Evolutionary conservation across 345 rosid genomes (phyloP), one percentile per base, ranked within the genome.

Genomic region (Ceriops tagal): DNA sequence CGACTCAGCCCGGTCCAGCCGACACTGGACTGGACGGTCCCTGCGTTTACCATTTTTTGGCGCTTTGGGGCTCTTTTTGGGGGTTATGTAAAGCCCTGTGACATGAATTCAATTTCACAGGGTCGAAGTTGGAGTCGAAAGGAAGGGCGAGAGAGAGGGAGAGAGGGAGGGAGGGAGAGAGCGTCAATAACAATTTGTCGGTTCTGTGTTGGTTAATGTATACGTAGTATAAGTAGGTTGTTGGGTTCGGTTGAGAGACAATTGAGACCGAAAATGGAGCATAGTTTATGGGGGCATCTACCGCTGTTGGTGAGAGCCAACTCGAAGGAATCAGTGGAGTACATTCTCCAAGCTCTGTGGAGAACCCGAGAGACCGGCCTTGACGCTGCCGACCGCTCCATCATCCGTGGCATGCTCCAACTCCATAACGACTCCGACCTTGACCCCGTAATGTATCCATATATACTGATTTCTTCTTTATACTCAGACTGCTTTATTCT

Each of bases 301-400:
- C 90, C 86, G 6, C 64, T 88, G 26, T 72, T 88, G 20, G 79
- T 84, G 51, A 73, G 90, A 66, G 77, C 87, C 1, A 86, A 77
- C 75, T 86, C 89, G 3, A 83, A 84, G 66, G 90, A 88, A 52
- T 81, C 93, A 0, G 84, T 86, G 20, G 90, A 88, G 69, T 77
- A 66, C 69, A 59, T 86, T 59, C 90, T 88, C 60, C 87, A 86
- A 71, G 78, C 87, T 53, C 86, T 88, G 26, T 88, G 89, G 90
- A 77, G 79, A 61, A 84, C 88, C 62, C 87, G 90, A 31, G 69
- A 71, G 52, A 81, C 83, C 62, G 88, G 92, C 52, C 86, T 88
- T 52, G 87, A 80, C 53, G 67, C 85, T 57, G 83, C 82, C 65
- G 87, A 66, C 71, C 90, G 90, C 47, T 81, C 34, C 51, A 64